These are phyloP conservation scores for Lipomyces yarrowii DNA, from an alignment of 1,139 yeast genomes.

Conservation along the genomic window DNA sequence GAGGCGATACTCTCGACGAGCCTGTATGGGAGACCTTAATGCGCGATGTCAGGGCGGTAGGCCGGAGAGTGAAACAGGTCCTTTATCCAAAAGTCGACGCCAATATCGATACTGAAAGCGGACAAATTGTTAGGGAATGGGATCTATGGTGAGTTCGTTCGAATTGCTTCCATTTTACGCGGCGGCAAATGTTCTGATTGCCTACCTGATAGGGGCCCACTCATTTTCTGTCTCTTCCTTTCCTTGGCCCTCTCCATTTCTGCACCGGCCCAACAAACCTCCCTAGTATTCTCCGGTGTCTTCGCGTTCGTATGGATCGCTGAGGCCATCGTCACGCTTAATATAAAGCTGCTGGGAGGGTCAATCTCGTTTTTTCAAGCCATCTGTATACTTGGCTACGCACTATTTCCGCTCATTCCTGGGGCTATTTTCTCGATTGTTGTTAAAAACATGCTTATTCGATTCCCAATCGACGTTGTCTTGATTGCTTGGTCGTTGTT, in stretches of 20 bases:
- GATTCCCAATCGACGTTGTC: constrained; percentile 56
- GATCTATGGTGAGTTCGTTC: constrained; percentile 60
- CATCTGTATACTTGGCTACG: constrained; percentile 78
- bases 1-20: constrained; percentile 86
- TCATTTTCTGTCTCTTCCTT: constrained; percentile 67
- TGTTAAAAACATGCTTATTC: constrained; percentile 55
- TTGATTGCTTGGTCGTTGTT: constrained; percentile 74
- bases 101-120: constrained; percentile 30
- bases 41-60: constrained; percentile 69
- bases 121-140: constrained; percentile 57
- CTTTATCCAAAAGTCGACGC: constrained; percentile 59
- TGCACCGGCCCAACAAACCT: constrained; percentile 47
- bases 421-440: constrained; percentile 66
- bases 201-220: constrained; percentile 57
- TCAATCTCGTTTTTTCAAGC: constrained; percentile 75
- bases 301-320: constrained; percentile 64
- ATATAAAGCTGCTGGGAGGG: constrained; percentile 77
- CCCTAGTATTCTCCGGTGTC: constrained; percentile 62
- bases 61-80: constrained; percentile 63
- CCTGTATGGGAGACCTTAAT: constrained; percentile 69
- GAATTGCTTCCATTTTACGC: neutral
- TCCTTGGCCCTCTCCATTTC: constrained; percentile 54
- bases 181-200: neutral
- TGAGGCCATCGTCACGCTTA: constrained; percentile 57
- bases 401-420: constrained; percentile 72